phyloP scores from a whole-genome alignment of 2,329 filamentous ascomycete species.

The Colletotrichum endophyticum region DNA sequence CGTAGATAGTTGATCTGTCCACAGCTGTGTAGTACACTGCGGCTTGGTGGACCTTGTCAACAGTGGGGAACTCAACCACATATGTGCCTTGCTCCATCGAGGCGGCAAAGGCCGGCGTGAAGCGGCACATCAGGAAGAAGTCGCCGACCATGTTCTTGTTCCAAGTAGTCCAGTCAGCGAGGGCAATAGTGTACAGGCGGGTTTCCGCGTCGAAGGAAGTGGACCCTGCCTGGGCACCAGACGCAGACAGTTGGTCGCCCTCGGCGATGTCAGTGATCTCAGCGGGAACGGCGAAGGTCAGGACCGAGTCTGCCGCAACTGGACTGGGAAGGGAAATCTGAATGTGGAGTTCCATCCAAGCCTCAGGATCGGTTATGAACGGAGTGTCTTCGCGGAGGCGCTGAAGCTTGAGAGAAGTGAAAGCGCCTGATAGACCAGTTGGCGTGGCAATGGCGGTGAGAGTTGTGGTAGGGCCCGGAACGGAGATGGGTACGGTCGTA shows the following conservation, averaged over 20 bases:
- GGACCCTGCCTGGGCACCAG: not conserved
- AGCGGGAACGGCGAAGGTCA: slow-evolving; percentile 6
- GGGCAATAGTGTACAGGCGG: not conserved
- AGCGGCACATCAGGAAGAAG: slow-evolving; percentile 21
- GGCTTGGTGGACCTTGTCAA: not conserved
- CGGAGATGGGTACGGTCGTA: not conserved
- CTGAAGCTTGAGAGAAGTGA: slow-evolving; percentile 10
- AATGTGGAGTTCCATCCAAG: slow-evolving; percentile 19
- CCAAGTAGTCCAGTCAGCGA: slow-evolving; percentile 13
- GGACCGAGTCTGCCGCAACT: not conserved
- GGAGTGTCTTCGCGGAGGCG: not conserved
- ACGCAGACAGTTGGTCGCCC: not conserved
- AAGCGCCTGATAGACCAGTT: slow-evolving; percentile 7
- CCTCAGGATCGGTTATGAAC: not conserved
- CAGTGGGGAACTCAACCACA: slow-evolving; percentile 12
- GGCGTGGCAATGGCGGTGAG: slow-evolving; percentile 7
- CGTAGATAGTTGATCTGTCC: not conserved
- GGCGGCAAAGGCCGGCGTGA: not conserved
- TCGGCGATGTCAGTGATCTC: slow-evolving; percentile 8
- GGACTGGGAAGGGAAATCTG: slow-evolving; percentile 2
- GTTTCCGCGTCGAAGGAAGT: not conserved
- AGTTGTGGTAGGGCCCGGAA: slow-evolving; percentile 14
- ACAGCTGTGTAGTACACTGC: slow-evolving; percentile 7
- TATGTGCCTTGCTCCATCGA: slow-evolving; percentile 11
- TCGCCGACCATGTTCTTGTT: slow-evolving; percentile 17